These are phyloP conservation scores for Baeospora myosura DNA, from an alignment of 1,284 basidiomycete genomes.

Conservation along the genomic window DNA sequence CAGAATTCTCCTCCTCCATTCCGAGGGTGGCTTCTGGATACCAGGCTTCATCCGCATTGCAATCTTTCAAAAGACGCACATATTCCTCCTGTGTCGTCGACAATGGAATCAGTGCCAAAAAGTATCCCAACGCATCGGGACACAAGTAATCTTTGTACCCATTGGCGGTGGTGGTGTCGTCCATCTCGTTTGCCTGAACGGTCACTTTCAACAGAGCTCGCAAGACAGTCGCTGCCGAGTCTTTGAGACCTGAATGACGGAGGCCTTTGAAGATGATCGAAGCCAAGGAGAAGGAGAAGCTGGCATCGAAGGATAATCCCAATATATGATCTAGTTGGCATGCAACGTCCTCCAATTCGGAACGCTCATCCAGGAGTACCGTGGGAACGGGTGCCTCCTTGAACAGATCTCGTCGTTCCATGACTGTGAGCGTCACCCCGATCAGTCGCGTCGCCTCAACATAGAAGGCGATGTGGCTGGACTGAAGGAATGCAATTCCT, in stretches of 20 bases:
- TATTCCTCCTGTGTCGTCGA: conserved; percentile 53
- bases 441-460: conserved; percentile 62
- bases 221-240: conserved; percentile 50
- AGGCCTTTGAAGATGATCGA: conserved; percentile 82
- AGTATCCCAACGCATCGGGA: conserved; percentile 69
- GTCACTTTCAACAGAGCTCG: conserved; percentile 53
- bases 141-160: conserved; percentile 36
- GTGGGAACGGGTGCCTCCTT: conserved; percentile 45
- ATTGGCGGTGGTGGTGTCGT: background rate
- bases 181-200: conserved; percentile 35
- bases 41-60: conserved; percentile 47
- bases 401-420: conserved; percentile 56
- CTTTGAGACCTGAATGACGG: conserved; percentile 58
- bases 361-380: conserved; percentile 61
- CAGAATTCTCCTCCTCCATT: conserved; percentile 42
- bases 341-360: conserved; percentile 59
- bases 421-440: conserved; percentile 59
- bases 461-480: conserved; percentile 69
- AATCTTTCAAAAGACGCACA: conserved; percentile 53
- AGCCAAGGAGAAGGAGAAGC: conserved; percentile 76
- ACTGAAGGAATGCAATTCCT: conserved; percentile 74
- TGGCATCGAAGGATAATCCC: conserved; percentile 71
- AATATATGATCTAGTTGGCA: conserved; percentile 69
- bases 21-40: conserved; percentile 26
- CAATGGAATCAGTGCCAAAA: conserved; percentile 71